Base-by-base conservation (phyloP, 1,284 basidiomycete genomes). In the Ustilago loliicola region DNA sequence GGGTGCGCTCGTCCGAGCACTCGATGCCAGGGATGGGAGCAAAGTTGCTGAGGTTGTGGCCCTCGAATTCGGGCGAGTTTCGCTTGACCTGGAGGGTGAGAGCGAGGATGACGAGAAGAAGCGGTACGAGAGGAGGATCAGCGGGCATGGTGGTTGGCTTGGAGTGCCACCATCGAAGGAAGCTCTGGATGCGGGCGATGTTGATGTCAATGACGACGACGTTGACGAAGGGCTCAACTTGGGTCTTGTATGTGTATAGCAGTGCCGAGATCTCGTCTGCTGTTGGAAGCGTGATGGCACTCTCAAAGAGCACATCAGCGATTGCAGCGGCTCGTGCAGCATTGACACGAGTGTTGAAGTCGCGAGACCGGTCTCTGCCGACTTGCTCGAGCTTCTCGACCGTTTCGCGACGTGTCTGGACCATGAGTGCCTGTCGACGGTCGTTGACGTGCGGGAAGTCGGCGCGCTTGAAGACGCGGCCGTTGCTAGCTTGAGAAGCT, bases 81-180 rank as follows among this genome's bases (percentile, higher is more conserved):
- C 82, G 54, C 52, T 66, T 70, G 55, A 75, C 72, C 48, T 83
- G 82, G 23, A 81, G 67, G 1, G 78, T 72, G n/a, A 83, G 71
- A 2, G 82, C 82, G 27, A 83, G 69, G n/a, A 83, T 61, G 32
- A 73, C 72, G 58, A 83, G 76, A n/a, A 81, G 59, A 34, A 83
- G 59, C 4, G 82, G 82, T 4, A 82, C 80, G 8, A 83, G 66
- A 2, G 80, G 77, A 45, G 82, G 77, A 42, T 83, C 82, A n/a
- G 79, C 69, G 29, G 80, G 82, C 66, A 83, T 73, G 29, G 73
- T 80, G 51, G 71, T 73, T n/a, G 77, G 80, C 34, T 79, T 77
- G 51, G 67, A 75, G 25, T 83, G 80, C 77, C 79, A 83, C 82
- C 82, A 83, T 47, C 71, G 61, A 2, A 81, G 68, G 66, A 81